phyloP scores from a whole-genome alignment of 306 rosid species.

The Cicer arietinum region DNA sequence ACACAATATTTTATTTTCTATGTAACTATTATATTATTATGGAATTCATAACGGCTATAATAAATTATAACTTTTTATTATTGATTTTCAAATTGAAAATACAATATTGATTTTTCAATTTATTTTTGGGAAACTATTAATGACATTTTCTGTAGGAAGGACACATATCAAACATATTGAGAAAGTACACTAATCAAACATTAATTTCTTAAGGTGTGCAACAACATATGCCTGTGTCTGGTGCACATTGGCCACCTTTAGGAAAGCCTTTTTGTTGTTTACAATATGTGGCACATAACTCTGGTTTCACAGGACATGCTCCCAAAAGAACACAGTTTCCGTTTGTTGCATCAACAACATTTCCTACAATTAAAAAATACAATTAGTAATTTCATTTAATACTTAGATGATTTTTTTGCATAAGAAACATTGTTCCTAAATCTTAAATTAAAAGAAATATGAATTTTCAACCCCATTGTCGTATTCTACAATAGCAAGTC shows the following conservation, averaged over 20 bases:
- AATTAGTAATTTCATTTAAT: background rate
- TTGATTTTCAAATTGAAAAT: too few relatives aligned
- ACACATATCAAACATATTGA: too few relatives aligned
- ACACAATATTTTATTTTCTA: too few relatives aligned
- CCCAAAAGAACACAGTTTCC: background rate
- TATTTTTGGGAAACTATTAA: too few relatives aligned
- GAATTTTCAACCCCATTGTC: background rate
- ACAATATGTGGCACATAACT: background rate
- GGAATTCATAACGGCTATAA: too few relatives aligned
- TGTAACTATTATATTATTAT: too few relatives aligned
- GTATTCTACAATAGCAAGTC: background rate
- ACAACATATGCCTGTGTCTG: too few relatives aligned
- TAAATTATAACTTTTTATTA: too few relatives aligned
- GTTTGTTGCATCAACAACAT: background rate
- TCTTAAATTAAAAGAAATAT: background rate
- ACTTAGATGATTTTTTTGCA: background rate
- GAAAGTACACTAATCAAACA: too few relatives aligned
- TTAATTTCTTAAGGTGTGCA: too few relatives aligned
- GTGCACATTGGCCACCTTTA: background rate
- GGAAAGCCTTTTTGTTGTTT: background rate
- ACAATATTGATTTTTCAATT: too few relatives aligned
- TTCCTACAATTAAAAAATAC: background rate
- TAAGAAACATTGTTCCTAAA: background rate
- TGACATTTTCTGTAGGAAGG: too few relatives aligned
- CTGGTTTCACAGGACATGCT: background rate